Evolutionary conservation across 305 asterid species (phyloP).

Genomic region (Fraxinus platypoda): DNA sequence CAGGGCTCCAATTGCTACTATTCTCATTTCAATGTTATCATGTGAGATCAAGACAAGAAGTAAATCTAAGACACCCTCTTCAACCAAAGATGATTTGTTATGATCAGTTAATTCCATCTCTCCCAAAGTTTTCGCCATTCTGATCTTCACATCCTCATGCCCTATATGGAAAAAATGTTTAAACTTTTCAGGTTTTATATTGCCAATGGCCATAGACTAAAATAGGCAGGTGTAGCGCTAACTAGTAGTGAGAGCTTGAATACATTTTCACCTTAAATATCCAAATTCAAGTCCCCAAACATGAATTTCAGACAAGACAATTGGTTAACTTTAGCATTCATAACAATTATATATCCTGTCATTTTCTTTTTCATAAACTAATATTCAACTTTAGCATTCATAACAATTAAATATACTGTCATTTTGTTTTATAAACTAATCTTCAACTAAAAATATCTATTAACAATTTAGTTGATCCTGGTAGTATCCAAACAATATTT

Average conservation of each 20-base stretch:
- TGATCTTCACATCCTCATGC: constrained; percentile 51
- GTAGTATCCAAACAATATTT: background rate
- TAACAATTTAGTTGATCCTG: background rate
- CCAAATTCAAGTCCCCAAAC: background rate
- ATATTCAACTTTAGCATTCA: background rate
- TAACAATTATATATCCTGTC: background rate
- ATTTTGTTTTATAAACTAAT: background rate
- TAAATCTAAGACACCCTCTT: constrained; percentile 53
- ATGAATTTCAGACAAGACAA: background rate
- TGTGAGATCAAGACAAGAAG: constrained; percentile 48
- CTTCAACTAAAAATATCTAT: background rate
- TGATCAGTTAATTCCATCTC: constrained; percentile 70
- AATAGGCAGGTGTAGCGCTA: background rate
- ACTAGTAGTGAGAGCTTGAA: background rate
- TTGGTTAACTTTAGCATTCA: background rate
- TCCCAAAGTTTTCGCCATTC: constrained; percentile 59
- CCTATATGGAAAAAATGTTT: constrained; percentile 35
- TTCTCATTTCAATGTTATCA: constrained; percentile 45
- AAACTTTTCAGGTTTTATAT: background rate
- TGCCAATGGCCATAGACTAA: background rate
- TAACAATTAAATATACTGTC: background rate
- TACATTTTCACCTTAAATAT: background rate
- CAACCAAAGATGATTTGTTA: constrained; percentile 49
- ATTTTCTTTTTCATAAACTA: background rate
- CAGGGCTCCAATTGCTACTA: constrained; percentile 49